phyloP scores from a whole-genome alignment of 1,139 yeast species.

The Suhomyces bokatorum region DNA sequence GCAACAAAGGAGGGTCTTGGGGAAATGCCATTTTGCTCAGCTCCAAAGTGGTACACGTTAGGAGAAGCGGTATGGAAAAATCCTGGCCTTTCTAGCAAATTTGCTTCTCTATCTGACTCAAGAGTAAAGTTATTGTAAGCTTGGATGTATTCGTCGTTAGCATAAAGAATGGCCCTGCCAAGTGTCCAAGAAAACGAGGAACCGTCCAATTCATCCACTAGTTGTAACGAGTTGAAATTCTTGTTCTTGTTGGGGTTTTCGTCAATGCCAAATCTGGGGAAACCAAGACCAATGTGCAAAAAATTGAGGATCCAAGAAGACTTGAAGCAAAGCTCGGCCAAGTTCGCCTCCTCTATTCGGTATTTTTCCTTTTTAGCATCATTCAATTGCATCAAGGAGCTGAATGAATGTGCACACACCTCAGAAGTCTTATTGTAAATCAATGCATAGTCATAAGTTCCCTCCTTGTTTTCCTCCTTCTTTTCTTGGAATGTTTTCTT shows the following conservation, averaged over 20 bases:
- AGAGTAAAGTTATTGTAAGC: slow-evolving; percentile 35
- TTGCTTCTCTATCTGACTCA: not conserved
- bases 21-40: slow-evolving; percentile 48
- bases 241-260: slow-evolving; percentile 25
- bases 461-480: not conserved
- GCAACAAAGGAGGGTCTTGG: slow-evolving; percentile 45
- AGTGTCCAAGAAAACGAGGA: slow-evolving; percentile 79
- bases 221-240: slow-evolving; percentile 51
- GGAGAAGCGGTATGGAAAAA: slow-evolving; percentile 53
- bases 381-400: slow-evolving; percentile 44
- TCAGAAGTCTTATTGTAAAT: slow-evolving; percentile 47
- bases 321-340: slow-evolving; percentile 27
- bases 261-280: slow-evolving; percentile 59
- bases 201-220: slow-evolving; percentile 65
- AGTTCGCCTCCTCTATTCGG: slow-evolving; percentile 29
- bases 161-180: slow-evolving; percentile 73
- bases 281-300: slow-evolving; percentile 70
- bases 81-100: slow-evolving; percentile 29
- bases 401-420: slow-evolving; percentile 45
- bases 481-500: not conserved
- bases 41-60: slow-evolving; percentile 50
- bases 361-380: slow-evolving; percentile 26
- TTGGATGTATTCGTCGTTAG: slow-evolving; percentile 46
- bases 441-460: slow-evolving; percentile 35
- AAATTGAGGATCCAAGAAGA: slow-evolving; percentile 72